A percentile compares a stretch with the other conserved stretches of the same genome.
Evolutionary conservation across 2,329 filamentous ascomycete species (phyloP).

Genomic region (Malbranchea zuffiana): DNA sequence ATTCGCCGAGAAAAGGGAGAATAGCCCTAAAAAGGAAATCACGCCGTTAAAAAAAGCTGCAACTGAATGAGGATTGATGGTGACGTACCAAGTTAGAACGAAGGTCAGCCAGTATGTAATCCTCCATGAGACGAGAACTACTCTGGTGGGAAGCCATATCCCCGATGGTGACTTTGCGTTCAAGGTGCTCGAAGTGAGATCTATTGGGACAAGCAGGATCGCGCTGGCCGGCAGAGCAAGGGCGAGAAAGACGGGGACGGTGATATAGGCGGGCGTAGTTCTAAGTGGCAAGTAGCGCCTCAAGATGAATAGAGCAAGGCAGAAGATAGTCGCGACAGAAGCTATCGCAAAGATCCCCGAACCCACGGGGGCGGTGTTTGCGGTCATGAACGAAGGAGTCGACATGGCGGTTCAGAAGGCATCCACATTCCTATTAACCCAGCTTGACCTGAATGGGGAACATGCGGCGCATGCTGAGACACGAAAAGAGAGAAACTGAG

Average conservation of each 20-base stretch:
- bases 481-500: too few relatives aligned
- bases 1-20: slow-evolving; percentile 85
- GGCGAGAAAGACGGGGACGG: slow-evolving; percentile 91
- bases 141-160: slow-evolving; percentile 72
- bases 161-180: slow-evolving; percentile 63
- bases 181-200: slow-evolving; percentile 75
- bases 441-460: slow-evolving; percentile 12
- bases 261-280: slow-evolving; percentile 77
- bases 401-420: slow-evolving; percentile 12
- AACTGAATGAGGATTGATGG: neutral
- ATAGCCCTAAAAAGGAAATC: slow-evolving; percentile 54
- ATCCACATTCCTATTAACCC: slow-evolving; percentile 20
- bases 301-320: slow-evolving; percentile 70
- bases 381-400: neutral
- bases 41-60: slow-evolving; percentile 11
- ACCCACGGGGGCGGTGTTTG: slow-evolving; percentile 46
- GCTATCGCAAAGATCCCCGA: slow-evolving; percentile 68
- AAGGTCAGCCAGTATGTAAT: slow-evolving; percentile 98
- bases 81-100: slow-evolving; percentile 69
- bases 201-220: slow-evolving; percentile 85
- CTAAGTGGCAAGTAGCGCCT: slow-evolving; percentile 85
- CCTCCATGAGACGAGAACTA: slow-evolving; percentile 80
- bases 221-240: slow-evolving; percentile 85
- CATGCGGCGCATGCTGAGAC: too few relatives aligned
- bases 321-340: slow-evolving; percentile 61